Evolutionary conservation across 2,329 filamentous ascomycete species (phyloP).

Genomic region (Calonectria pteridis): DNA sequence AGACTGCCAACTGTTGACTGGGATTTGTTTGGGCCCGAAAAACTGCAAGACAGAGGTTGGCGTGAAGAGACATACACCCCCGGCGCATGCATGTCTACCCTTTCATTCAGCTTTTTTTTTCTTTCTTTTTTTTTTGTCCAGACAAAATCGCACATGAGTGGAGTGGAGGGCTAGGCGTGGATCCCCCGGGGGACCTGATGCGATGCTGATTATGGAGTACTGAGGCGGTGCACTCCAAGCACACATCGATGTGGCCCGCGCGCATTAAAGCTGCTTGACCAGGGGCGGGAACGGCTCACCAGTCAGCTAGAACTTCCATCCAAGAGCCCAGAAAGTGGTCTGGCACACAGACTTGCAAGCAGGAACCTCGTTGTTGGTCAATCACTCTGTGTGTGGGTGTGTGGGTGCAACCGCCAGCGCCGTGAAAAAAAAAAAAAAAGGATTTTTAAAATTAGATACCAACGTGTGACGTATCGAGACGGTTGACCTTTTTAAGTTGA

Average conservation of each 20-base stretch:
- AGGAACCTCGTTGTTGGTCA: background rate
- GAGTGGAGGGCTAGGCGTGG: conserved; percentile 16
- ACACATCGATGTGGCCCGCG: conserved; percentile 6
- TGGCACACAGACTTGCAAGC: conserved; percentile 11
- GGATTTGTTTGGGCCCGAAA: conserved; percentile 14
- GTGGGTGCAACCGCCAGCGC: conserved; percentile 17
- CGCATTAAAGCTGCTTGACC: background rate
- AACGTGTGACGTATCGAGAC: background rate
- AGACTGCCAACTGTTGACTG: background rate
- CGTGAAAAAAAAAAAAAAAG: background rate
- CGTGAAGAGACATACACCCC: conserved; percentile 3
- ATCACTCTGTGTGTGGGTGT: too few relatives aligned
- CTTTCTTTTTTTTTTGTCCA: too few relatives aligned
- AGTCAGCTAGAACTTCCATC: conserved; percentile 15
- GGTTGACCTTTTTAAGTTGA: conserved; percentile 4
- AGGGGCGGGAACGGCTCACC: conserved; percentile 23
- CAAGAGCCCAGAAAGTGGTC: conserved; percentile 3
- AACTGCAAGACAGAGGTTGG: conserved; percentile 19
- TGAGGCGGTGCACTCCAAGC: conserved; percentile 18
- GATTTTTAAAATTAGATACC: conserved; percentile 19
- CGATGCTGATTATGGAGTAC: conserved; percentile 16
- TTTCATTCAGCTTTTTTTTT: conserved; percentile 16
- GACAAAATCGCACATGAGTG: conserved; percentile 6
- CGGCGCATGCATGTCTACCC: conserved; percentile 19
- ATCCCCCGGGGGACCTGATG: conserved; percentile 4